Conservation (phyloP, 768 basidiomycete genomes). For the Podaxis mareebaensis region DNA sequence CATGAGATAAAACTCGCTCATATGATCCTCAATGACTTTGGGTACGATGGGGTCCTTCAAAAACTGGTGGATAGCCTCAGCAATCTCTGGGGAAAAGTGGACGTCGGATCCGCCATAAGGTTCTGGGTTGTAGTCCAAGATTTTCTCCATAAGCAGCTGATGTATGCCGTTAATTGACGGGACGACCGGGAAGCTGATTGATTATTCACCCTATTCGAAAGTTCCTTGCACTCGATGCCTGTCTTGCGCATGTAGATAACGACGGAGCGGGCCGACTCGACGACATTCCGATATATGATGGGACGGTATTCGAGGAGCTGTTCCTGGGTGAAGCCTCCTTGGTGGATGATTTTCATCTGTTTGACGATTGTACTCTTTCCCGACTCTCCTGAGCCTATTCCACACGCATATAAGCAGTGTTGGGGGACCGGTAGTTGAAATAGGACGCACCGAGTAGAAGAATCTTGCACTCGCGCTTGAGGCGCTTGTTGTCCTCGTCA, state of each 20-base stretch:
- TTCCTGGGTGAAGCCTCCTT: conserved; percentile 79
- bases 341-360: conserved; percentile 99
- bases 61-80: conserved; percentile 64
- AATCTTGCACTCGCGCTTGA: conserved; percentile 91
- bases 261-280: conserved; percentile 87
- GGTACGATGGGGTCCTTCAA: conserved; percentile 71
- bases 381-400: conserved; percentile 86
- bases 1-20: conserved; percentile 88
- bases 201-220: conserved; percentile 56
- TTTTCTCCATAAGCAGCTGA: conserved; percentile 52
- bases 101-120: conserved; percentile 36
- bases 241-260: conserved; percentile 86
- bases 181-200: not conserved
- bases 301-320: conserved; percentile 78
- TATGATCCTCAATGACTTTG: conserved; percentile 55
- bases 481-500: conserved; percentile 82
- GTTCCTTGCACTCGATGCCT: conserved; percentile 71
- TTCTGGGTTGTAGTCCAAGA: conserved; percentile 59
- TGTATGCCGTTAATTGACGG: not conserved
- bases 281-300: conserved; percentile 82
- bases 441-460: conserved; percentile 74
- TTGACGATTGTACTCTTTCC: conserved; percentile 97
- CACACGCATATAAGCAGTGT: not conserved
- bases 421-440: not conserved
- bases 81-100: conserved; percentile 61